Evolutionary conservation across 495 filamentous ascomycete species (phyloP).

Genomic region (Penicillium flavigenum): DNA sequence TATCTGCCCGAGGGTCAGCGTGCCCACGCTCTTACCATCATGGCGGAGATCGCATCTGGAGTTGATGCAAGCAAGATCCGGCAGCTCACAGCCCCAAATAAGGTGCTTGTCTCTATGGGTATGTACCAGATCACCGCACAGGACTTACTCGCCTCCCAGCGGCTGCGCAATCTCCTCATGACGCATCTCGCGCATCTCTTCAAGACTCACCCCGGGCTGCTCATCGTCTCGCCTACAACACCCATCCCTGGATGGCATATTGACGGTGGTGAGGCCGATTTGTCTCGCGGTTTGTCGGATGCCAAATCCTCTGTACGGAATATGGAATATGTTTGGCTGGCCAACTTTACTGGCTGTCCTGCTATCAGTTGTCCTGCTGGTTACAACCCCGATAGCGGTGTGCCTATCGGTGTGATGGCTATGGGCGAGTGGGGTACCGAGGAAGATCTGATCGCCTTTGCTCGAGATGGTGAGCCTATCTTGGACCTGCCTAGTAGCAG

Average conservation of each 20-base stretch:
- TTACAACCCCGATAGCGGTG: slow-evolving; percentile 54
- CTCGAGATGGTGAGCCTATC: slow-evolving; percentile 63
- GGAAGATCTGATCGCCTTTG: slow-evolving; percentile 74
- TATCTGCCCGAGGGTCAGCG: slow-evolving; percentile 70
- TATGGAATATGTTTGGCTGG: slow-evolving; percentile 88
- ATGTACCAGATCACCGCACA: slow-evolving; percentile 58
- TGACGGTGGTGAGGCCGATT: slow-evolving; percentile 45
- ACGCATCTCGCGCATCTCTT: slow-evolving; percentile 74
- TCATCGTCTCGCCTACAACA: slow-evolving; percentile 77
- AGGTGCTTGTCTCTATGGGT: slow-evolving; percentile 66
- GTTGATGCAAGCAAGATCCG: slow-evolving; percentile 39
- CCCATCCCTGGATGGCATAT: slow-evolving; percentile 77
- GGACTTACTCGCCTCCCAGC: slow-evolving; percentile 73
- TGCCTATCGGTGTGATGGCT: slow-evolving; percentile 86
- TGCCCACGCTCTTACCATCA: slow-evolving; percentile 79
- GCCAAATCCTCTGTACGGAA: slow-evolving; percentile 67
- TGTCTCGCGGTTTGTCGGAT: slow-evolving; percentile 69
- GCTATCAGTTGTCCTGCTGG: slow-evolving; percentile 77
- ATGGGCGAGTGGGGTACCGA: slow-evolving; percentile 88
- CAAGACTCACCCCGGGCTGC: slow-evolving; percentile 66
- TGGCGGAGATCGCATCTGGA: slow-evolving; percentile 60
- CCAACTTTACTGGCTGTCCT: slow-evolving; percentile 80
- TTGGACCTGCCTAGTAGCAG: slow-evolving; percentile 31
- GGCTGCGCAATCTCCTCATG: slow-evolving; percentile 78
- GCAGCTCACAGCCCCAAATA: slow-evolving; percentile 66